Conservation (phyloP, 495 filamentous ascomycete genomes). For the Daldinia vernicosa region DNA sequence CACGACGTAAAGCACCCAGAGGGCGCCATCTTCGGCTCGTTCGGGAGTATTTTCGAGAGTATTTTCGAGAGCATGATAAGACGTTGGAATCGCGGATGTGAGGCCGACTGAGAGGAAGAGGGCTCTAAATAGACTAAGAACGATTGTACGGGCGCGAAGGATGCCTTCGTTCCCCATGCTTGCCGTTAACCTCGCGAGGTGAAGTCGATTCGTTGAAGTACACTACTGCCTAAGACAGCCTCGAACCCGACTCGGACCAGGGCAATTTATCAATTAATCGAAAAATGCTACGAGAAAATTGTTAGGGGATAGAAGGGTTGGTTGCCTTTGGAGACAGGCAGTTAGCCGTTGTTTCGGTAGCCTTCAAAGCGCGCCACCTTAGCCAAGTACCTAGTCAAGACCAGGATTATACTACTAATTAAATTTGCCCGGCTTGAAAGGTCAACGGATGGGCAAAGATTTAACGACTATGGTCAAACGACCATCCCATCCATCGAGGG, state of each 20-base stretch:
- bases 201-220: background rate
- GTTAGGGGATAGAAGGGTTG: background rate
- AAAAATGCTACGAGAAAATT: background rate
- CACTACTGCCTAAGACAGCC: background rate
- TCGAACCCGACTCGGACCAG: slow-evolving; percentile 6
- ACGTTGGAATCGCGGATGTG: slow-evolving; percentile 48
- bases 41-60: slow-evolving; percentile 47
- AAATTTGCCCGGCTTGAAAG: slow-evolving; percentile 1
- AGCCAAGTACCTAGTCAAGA: slow-evolving; percentile 11
- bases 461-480: slow-evolving; percentile 21
- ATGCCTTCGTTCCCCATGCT: slow-evolving; percentile 48
- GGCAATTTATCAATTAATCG: background rate
- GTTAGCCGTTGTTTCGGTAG: slow-evolving; percentile 14
- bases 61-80: slow-evolving; percentile 43
- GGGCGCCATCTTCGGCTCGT: slow-evolving; percentile 51
- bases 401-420: background rate
- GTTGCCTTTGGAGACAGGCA: slow-evolving; percentile 3
- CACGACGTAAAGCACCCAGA: slow-evolving; percentile 56
- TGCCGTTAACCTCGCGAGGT: slow-evolving; percentile 3
- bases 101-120: slow-evolving; percentile 52
- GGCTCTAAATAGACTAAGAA: slow-evolving; percentile 52
- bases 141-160: slow-evolving; percentile 48
- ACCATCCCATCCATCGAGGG: slow-evolving; percentile 27
- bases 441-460: slow-evolving; percentile 12
- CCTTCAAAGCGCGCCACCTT: background rate